Conservation (phyloP, 805 yeast genomes). For the Lipomyces orientalis region DNA sequence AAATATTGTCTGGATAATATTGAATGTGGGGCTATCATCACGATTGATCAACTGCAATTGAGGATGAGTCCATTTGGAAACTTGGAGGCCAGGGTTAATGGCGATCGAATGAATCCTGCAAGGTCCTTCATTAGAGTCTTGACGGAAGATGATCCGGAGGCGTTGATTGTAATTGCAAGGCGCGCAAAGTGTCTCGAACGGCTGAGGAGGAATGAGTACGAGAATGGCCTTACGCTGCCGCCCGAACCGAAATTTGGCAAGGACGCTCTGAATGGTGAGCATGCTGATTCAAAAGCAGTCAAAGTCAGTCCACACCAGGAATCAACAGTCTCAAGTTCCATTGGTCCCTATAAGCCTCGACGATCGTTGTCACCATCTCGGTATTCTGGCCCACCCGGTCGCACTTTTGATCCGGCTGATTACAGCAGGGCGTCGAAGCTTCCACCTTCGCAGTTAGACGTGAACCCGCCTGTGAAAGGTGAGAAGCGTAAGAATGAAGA, state of each 20-base stretch:
- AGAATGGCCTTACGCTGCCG: neutral
- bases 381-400: neutral
- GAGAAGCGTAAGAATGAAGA: neutral
- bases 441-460: neutral
- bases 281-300: neutral
- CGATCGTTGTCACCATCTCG: neutral
- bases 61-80: neutral
- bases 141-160: neutral
- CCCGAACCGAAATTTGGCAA: neutral
- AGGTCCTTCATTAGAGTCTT: neutral
- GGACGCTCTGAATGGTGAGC: neutral
- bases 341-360: neutral
- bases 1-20: neutral
- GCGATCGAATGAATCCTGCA: neutral
- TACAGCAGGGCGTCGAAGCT: neutral
- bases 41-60: constrained; percentile 2
- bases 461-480: neutral
- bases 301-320: neutral
- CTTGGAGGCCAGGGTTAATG: neutral
- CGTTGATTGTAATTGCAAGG: neutral
- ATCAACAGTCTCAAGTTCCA: neutral
- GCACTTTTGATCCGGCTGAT: neutral
- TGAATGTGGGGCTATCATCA: neutral
- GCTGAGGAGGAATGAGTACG: neutral
- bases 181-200: neutral